phyloP scores from a whole-genome alignment of 2,329 filamentous ascomycete genomes.

The Rhinocladiella mackenziei region DNA sequence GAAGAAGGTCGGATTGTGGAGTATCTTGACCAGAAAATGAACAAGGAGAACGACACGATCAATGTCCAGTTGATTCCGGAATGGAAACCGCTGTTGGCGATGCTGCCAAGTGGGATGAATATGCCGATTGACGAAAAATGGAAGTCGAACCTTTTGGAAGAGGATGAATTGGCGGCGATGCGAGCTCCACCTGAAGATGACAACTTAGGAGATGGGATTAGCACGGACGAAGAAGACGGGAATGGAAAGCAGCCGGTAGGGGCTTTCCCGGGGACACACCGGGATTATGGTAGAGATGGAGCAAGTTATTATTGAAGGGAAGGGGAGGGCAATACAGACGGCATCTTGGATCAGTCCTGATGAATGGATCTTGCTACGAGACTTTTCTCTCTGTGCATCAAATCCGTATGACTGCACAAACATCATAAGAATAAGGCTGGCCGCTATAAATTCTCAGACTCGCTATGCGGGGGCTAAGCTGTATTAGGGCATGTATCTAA shows the following conservation, averaged over 20 bases:
- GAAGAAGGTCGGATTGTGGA: conserved; percentile 84
- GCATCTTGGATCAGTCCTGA: too few species aligned
- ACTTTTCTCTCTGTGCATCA: too few species aligned
- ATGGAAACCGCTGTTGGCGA: conserved; percentile 65
- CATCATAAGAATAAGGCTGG: too few species aligned
- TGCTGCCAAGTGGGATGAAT: conserved; percentile 83
- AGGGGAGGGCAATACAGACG: background rate
- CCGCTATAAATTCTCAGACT: too few species aligned
- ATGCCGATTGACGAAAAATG: conserved; percentile 61
- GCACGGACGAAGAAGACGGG: conserved; percentile 43
- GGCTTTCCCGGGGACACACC: conserved; percentile 33
- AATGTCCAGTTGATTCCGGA: conserved; percentile 75
- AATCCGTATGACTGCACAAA: too few species aligned
- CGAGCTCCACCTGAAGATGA: conserved; percentile 53
- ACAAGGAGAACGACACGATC: conserved; percentile 89
- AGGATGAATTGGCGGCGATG: conserved; percentile 58
- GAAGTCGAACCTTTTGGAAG: conserved; percentile 60
- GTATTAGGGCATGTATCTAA: too few species aligned
- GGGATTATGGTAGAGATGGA: conserved; percentile 18
- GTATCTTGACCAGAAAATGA: conserved; percentile 85
- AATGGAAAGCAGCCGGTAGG: conserved; percentile 33
- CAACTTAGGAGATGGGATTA: conserved; percentile 33
- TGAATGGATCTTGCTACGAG: too few species aligned
- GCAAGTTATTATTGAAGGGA: conserved; percentile 18
- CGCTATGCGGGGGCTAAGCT: too few species aligned